Conservation (phyloP, 352 stramenopile species). For the Aphanomyces euteiches region DNA sequence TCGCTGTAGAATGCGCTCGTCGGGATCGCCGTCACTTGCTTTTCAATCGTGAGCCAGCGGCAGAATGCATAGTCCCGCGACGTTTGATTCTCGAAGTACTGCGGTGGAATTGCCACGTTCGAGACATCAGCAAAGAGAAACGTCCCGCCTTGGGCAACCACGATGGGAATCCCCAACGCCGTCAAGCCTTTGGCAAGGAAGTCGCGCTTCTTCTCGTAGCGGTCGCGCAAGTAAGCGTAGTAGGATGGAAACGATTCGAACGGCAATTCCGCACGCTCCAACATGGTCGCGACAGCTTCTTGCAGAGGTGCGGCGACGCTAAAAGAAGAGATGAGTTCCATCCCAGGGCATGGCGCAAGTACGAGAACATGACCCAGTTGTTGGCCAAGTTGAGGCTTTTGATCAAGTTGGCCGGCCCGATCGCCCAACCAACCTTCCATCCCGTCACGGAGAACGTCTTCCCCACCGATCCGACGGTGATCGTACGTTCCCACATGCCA, state of each 20-base stretch:
- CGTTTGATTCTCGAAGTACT: slow-evolving; percentile 49
- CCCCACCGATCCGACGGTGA: slow-evolving; percentile 87
- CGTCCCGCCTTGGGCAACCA: slow-evolving; percentile 63
- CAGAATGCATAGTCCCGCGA: slow-evolving; percentile 90
- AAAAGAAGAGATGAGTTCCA: slow-evolving; percentile 8
- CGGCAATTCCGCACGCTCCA: slow-evolving; percentile 57
- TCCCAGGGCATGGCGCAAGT: not conserved
- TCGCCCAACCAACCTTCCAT: slow-evolving; percentile 91
- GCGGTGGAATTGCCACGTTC: slow-evolving; percentile 48
- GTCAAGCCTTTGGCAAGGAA: slow-evolving; percentile 47
- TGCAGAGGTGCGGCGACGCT: slow-evolving; percentile 84
- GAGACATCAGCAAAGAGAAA: slow-evolving; percentile 83
- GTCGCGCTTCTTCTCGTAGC: slow-evolving; percentile 75
- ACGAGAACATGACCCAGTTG: slow-evolving; percentile 79
- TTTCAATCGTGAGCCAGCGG: slow-evolving; percentile 88
- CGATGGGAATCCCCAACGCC: slow-evolving; percentile 56
- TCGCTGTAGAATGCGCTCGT: slow-evolving; percentile 89
- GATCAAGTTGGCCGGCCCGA: slow-evolving; percentile 70
- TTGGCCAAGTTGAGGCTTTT: slow-evolving; percentile 76
- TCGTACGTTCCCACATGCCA: slow-evolving; percentile 79
- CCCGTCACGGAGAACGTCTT: slow-evolving; percentile 93
- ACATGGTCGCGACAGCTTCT: slow-evolving; percentile 74
- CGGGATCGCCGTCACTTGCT: slow-evolving; percentile 90
- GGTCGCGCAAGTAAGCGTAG: slow-evolving; percentile 70
- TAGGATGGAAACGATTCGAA: slow-evolving; percentile 75